Evolutionary conservation across 495 filamentous ascomycete species (phyloP), one percentile per base, ranked within the genome.

Genomic region (Amphirosellinia nigrospora): DNA sequence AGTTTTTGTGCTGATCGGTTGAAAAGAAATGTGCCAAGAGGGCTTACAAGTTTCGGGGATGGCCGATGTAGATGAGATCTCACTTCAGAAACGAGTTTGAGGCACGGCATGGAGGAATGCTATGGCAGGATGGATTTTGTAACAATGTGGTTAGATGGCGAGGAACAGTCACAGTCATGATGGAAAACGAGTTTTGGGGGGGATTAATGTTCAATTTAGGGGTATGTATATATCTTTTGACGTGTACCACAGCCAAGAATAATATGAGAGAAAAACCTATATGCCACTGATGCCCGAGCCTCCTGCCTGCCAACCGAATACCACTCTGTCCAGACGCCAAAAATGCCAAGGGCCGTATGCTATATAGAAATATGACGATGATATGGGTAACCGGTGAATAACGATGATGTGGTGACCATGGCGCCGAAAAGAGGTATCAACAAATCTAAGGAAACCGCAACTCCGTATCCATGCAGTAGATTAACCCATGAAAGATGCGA

Each of bases 401-500:
- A 36, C 28, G 46, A 46, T 63, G n/a, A 59, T 56, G 48, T 58
- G 52, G 32, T 53, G 66, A 60, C 45, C 30, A 53, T 53, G 56
- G 55, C 60, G 66, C 58, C 32, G 34, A 26, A 41, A 43, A 50
- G 66, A 50, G 30, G 1, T 10, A 16, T 21, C 21, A 6, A n/a
- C 5, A 6, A 69, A 52, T 34, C 58, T 48, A 43, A 61, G 45
- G 41, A 28, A 39, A 1, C 66, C 41, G 30, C 28, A 53, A 69
- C 66, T 69, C 66, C 66, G 45, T 62, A 19, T 36, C 63, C 26
- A 65, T 65, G 63, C 63, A 65, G 4, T 53, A 41, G 45, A 65
- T 28, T 19, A 3, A 36, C 4, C 46, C 28, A 48, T 23, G 50
- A 63, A 45, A 28, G 19, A 61, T 69, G 58, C 58, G 63, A 45